These are phyloP conservation scores for Circinella umbellata DNA, from an alignment of 371 early-diverging fungal genomes.

Conservation along the genomic window DNA sequence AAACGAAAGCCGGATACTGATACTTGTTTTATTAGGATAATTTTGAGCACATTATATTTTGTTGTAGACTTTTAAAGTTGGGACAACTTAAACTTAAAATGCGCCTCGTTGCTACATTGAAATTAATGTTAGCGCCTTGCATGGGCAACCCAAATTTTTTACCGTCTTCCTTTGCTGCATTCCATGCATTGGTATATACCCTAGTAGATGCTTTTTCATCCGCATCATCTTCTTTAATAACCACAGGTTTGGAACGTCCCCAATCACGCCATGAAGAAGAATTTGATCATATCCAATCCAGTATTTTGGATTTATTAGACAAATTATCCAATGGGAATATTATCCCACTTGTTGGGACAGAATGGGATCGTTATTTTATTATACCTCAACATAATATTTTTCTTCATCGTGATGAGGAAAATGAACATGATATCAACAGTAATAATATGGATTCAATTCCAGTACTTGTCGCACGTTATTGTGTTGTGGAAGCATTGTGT, in stretches of 20 bases:
- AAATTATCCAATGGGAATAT: constrained; percentile 31
- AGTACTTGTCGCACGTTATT: constrained; percentile 27
- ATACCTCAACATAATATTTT: not conserved
- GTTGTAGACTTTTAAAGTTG: constrained; percentile 37
- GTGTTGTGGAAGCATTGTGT: constrained; percentile 40
- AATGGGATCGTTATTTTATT: constrained; percentile 31
- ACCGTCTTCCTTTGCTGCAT: constrained; percentile 45
- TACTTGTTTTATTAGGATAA: constrained; percentile 38
- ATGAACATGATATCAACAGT: not conserved
- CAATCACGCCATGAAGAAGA: constrained; percentile 19
- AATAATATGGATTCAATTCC: not conserved
- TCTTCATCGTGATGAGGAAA: too few species aligned
- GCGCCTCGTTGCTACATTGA: constrained; percentile 34
- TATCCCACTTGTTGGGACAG: constrained; percentile 28
- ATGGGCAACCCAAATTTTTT: constrained; percentile 30
- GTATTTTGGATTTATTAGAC: constrained; percentile 35
- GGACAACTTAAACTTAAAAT: constrained; percentile 38
- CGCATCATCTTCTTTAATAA: constrained; percentile 12
- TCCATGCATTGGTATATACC: constrained; percentile 49
- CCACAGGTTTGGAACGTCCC: constrained; percentile 8
- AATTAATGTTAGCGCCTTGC: constrained; percentile 31
- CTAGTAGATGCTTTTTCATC: constrained; percentile 37
- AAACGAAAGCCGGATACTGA: too few species aligned
- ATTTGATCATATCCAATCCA: constrained; percentile 21
- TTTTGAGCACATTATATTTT: constrained; percentile 48